Base-by-base conservation (phyloP, 2,329 filamentous ascomycete genomes). In the Phyllosticta paracitricarpa region DNA sequence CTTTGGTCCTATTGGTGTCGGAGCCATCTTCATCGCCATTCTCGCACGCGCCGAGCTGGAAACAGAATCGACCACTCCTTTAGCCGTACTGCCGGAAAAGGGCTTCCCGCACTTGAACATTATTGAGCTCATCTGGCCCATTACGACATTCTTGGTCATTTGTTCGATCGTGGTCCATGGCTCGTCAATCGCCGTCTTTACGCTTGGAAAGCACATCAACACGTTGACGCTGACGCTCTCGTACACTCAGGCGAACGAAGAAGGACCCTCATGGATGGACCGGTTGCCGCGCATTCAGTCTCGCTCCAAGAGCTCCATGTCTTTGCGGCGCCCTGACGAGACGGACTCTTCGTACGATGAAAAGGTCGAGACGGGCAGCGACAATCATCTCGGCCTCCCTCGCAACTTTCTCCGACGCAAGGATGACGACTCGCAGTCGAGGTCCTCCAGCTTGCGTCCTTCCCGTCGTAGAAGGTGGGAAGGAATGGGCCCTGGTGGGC, bases 131-230 rank as follows among this genome's bases (percentile, higher is more conserved):
- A 95, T 99, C 56, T 99, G 94, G 94, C 94, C 94, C 0, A 92
- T 99, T 62, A 90, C 89, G 0, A 91, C 90, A 0, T 99, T 99
- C 75, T 79, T 99, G 69, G 93, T 99, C 63, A 89, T 99, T 59
- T 83, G 89, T 3, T 99, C 94, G 12, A 99, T 99, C 68, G 76
- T 97, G 48, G 90, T 99, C 1, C 94, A 99, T 69, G 94, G 94
- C 24, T 97, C 94, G n/a, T 97, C 94, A 0, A 89, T 99, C 67
- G 94, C 94, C 4, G 94, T 99, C 8, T 99, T 99, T 69, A 97
- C 94, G 0, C 84, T 99, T 1, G 94, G 94, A 68, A 99, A 97
- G 75, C 92, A 89, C 64, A 99, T 99, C 82, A 97, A 97, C 77
- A 97, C 94, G 0, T 77, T 99, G 66, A 92, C 90, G 0, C 81